Base-by-base conservation (phyloP, 768 basidiomycete genomes). In the Boletellus ananiceps region DNA sequence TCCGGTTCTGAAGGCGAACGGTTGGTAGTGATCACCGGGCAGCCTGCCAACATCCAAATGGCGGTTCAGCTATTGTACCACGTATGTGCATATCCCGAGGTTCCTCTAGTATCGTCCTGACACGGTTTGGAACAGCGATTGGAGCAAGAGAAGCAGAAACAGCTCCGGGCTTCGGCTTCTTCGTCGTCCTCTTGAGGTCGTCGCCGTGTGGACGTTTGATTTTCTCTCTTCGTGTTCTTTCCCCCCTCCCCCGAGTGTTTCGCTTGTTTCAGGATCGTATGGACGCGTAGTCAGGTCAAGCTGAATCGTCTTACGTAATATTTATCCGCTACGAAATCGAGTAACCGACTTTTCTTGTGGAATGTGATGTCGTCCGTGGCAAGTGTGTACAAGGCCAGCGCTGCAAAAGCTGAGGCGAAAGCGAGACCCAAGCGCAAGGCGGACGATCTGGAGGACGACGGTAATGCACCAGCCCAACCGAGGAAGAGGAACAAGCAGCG, bases 1-100 rank as follows among this genome's bases (percentile, higher is more conserved):
- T 78, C 84, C 2, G 86, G 85, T 31, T 81, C 82, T 29, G 90
- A 93, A 60, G 88, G 88, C 39, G 94, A 97, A 69, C 73, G 95
- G 59, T 67, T 99, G 64, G 95, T 99, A 7, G 94, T 93, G 43
- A 97, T 99, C 61, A 96, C 93, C 16, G 96, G 96, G n/a, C 84
- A 86, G 62, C 93, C 93, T 2, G 75, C 83, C 4, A 94, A 95
- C 63, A 95, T 99, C 54, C 93, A 96, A 68, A 92, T 93, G 81
- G 96, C 96, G 6, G 92, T 99, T 32, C 86, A 90, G 57, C 65
- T 98, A 57, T 72, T 99, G 58, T 91, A 91, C 63, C 86, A 88
- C 62, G 88, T 90, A 69, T 52, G 84, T 74, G 38, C 38, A 23
- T 38, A 15, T 53, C 50, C 8, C 44, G 23, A 27, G 5, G 36